A percentile compares a stretch with the other conserved stretches of the same genome.
These are phyloP conservation scores for Nicotiana paniculata DNA, from an alignment of 257 asterid genomes.

Conservation along the genomic window DNA sequence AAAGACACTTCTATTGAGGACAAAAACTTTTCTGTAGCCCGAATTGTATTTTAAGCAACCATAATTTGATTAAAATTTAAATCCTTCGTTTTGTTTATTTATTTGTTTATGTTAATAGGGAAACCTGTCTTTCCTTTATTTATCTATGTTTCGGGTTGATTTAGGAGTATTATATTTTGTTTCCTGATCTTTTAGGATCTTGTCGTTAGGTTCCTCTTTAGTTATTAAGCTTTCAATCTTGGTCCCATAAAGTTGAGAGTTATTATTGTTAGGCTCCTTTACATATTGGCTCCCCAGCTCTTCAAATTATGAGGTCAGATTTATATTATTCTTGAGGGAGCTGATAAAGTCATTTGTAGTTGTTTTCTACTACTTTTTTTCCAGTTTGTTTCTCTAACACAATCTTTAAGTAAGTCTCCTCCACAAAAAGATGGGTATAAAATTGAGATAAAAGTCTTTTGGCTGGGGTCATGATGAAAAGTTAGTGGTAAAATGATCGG, in stretches of 20 bases:
- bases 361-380: neutral
- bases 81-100: neutral
- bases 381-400: neutral
- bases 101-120: neutral
- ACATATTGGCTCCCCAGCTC: neutral
- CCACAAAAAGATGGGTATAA: neutral
- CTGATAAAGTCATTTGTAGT: neutral
- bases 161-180: neutral
- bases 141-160: neutral
- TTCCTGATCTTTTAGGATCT: neutral
- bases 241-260: neutral
- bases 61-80: neutral
- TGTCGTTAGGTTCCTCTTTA: neutral
- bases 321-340: neutral
- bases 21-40: neutral
- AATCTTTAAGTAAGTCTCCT: neutral
- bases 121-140: neutral
- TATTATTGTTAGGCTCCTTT: neutral
- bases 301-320: neutral
- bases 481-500: neutral
- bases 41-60: neutral
- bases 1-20: neutral
- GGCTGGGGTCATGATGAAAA: neutral
- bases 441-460: neutral
- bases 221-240: neutral